phyloP scores from a whole-genome alignment of 768 basidiomycete genomes.

The Tubosaeta sp. region DNA sequence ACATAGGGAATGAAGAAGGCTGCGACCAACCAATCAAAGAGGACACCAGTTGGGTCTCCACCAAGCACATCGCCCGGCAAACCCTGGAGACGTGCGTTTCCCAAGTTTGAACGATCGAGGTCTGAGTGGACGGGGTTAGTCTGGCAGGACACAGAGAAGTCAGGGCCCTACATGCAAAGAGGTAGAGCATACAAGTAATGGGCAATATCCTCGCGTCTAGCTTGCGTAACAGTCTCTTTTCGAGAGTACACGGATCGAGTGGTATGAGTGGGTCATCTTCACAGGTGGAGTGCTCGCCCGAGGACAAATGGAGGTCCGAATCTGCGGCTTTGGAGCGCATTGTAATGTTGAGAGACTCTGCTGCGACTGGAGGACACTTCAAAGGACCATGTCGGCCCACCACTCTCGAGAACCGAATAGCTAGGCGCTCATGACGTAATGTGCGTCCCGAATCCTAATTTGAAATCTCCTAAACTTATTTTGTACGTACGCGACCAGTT shows the following conservation, averaged over 20 bases:
- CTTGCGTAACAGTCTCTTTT: conserved; percentile 55
- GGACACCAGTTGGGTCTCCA: too few relatives aligned
- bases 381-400: not conserved
- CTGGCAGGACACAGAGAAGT: not conserved
- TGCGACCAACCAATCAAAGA: conserved; percentile 71
- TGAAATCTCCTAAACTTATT: too few relatives aligned
- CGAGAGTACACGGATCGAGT: conserved; percentile 32
- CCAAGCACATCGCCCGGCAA: too few relatives aligned
- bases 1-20: conserved; percentile 80
- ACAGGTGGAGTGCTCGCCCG: not conserved
- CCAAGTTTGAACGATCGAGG: conserved; percentile 73
- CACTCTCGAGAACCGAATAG: not conserved
- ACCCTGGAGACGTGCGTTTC: too few relatives aligned
- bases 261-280: conserved; percentile 22
- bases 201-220: conserved; percentile 67
- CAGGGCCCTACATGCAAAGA: conserved; percentile 61
- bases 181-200: conserved; percentile 64
- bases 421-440: too few relatives aligned
- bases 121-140: conserved; percentile 23
- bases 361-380: not conserved
- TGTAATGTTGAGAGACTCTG: not conserved
- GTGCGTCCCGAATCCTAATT: too few relatives aligned
- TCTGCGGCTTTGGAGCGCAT: conserved; percentile 19
- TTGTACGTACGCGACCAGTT: too few relatives aligned
- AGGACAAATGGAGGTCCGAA: too few relatives aligned